These are phyloP conservation scores for Clohesyomyces aquaticus DNA, from an alignment of 495 filamentous ascomycete genomes.

Conservation along the genomic window DNA sequence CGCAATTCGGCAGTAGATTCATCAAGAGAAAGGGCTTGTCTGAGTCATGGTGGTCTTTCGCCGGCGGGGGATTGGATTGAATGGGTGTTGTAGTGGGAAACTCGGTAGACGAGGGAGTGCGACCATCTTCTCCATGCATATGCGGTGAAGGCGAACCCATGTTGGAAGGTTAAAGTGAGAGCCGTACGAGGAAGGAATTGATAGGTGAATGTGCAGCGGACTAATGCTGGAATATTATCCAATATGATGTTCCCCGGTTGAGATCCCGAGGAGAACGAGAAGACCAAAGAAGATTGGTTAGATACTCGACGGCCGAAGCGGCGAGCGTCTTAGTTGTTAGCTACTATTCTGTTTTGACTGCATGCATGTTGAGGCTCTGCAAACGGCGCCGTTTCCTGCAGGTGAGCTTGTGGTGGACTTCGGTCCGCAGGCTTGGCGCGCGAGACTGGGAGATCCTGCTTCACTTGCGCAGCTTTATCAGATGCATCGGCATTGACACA, in stretches of 20 bases:
- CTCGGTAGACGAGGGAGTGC: background rate
- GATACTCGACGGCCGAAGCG: too few relatives aligned
- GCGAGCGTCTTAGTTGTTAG: too few relatives aligned
- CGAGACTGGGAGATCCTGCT: background rate
- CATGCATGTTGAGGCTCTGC: background rate
- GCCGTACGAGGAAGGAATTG: too few relatives aligned
- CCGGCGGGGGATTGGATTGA: background rate
- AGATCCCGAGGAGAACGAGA: too few relatives aligned
- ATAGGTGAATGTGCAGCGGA: too few relatives aligned
- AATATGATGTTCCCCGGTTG: too few relatives aligned
- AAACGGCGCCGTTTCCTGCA: background rate
- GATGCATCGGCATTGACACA: background rate
- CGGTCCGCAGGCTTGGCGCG: background rate
- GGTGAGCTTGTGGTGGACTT: background rate
- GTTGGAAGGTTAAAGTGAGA: too few relatives aligned
- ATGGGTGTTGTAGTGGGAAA: background rate
- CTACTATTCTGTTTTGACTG: too few relatives aligned
- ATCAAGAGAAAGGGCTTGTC: conserved; percentile 25
- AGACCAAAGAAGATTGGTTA: too few relatives aligned
- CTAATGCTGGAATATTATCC: too few relatives aligned
- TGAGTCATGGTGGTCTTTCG: background rate
- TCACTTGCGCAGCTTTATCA: background rate
- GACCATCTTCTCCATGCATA: too few relatives aligned
- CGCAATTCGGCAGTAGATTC: conserved; percentile 31
- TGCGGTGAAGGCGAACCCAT: too few relatives aligned